These are phyloP conservation scores for Vanrija humicola DNA, from an alignment of 1,284 basidiomycete species.

Conservation along the genomic window DNA sequence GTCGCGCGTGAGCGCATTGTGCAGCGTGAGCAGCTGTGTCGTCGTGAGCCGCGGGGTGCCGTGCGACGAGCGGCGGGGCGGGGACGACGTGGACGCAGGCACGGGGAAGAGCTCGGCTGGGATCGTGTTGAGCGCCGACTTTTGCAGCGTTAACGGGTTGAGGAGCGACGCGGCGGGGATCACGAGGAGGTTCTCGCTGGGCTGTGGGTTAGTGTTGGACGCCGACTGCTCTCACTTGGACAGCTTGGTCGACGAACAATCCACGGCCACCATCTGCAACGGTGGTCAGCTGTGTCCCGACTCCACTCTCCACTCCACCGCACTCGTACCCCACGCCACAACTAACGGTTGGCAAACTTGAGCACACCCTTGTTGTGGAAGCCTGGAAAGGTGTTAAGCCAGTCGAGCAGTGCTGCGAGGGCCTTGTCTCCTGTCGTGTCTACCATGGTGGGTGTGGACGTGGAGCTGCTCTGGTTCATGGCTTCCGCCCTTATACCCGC, in stretches of 20 bases:
- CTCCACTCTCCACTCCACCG: neutral
- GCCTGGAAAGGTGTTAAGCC: conserved; percentile 18
- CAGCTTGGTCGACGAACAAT: conserved; percentile 17
- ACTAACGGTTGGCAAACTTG: conserved; percentile 3
- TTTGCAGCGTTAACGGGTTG: conserved; percentile 61
- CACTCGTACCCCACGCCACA: neutral
- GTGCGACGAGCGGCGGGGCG: conserved; percentile 6
- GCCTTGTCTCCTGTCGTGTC: neutral
- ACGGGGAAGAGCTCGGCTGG: conserved; percentile 34
- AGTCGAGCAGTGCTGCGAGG: conserved; percentile 7
- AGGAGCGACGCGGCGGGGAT: conserved; percentile 66
- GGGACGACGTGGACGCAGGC: conserved; percentile 5
- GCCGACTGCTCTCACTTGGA: conserved; percentile 3
- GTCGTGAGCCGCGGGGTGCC: conserved; percentile 30
- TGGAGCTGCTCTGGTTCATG: too few species aligned
- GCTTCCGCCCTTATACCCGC: neutral
- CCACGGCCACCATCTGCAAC: conserved; percentile 18
- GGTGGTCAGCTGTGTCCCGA: neutral
- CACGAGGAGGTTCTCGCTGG: conserved; percentile 59
- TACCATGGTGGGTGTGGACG: conserved; percentile 2
- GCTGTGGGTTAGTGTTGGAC: conserved; percentile 39
- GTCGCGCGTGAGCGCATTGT: conserved; percentile 54
- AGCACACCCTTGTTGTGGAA: conserved; percentile 18
- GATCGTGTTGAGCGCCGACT: conserved; percentile 25
- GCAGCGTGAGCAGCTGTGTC: conserved; percentile 59